These are phyloP conservation scores for Knufia petricola DNA, from an alignment of 2,329 filamentous ascomycete genomes.

Conservation along the genomic window DNA sequence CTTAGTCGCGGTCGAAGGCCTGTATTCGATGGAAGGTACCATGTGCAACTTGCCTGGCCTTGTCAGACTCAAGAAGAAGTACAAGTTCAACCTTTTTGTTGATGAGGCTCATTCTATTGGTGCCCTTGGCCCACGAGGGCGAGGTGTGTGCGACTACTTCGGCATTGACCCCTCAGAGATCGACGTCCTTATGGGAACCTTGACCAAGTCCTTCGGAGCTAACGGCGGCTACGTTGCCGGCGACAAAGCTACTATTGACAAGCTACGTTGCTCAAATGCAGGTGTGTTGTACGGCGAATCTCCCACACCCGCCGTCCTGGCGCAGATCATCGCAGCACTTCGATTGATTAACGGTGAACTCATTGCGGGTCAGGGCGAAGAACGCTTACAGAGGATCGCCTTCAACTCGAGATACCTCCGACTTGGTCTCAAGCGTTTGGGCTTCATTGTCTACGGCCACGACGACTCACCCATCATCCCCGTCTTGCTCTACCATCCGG, in stretches of 20 bases:
- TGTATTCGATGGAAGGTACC: conserved; percentile 99
- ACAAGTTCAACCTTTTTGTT: conserved; percentile 93
- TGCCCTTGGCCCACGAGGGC: conserved; percentile 76
- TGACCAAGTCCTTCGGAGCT: conserved; percentile 96
- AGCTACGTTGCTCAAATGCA: conserved; percentile 76
- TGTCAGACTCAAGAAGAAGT: conserved; percentile 77
- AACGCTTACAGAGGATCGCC: conserved; percentile 86
- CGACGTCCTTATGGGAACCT: conserved; percentile 94
- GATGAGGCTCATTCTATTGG: conserved; percentile 96
- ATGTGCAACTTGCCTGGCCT: conserved; percentile 96
- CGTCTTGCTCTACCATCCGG: conserved; percentile 90
- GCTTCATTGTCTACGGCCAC: conserved; percentile 93
- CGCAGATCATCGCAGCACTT: conserved; percentile 80
- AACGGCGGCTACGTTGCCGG: conserved; percentile 93
- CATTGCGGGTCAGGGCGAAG: conserved; percentile 82
- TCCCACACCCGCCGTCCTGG: conserved; percentile 75
- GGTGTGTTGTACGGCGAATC: conserved; percentile 81
- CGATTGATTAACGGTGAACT: conserved; percentile 84
- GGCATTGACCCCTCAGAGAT: conserved; percentile 77
- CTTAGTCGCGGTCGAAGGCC: conserved; percentile 84
- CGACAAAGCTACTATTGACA: conserved; percentile 84
- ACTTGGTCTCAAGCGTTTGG: conserved; percentile 89
- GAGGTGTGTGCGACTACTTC: conserved; percentile 96
- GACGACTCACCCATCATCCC: conserved; percentile 97
- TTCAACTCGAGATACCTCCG: conserved; percentile 99